Base-by-base conservation (phyloP, 352 stramenopile species). In the Pythium volutum region DNA sequence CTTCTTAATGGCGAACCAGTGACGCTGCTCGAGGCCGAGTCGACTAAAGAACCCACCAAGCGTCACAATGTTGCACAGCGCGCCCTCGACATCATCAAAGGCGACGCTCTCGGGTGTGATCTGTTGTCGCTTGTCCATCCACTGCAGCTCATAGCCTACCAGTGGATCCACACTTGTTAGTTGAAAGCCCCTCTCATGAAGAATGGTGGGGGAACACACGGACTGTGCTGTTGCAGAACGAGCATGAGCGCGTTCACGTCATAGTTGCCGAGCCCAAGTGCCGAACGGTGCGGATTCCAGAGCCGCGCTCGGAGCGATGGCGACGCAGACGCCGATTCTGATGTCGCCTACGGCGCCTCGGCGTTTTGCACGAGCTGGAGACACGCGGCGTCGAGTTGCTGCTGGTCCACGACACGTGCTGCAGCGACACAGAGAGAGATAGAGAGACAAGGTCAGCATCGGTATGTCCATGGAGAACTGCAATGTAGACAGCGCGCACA, bases 1-100 rank as follows among this genome's bases (percentile, higher is more conserved):
- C 62, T 90, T 84, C 12, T 76, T 73, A 52, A 94, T 79, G 20
- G 82, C 75, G 49, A 94, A 92, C 84, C 84, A 94, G 61, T 94
- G 84, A 57, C 84, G 73, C 61, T 80, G 69, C 62, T 84, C 76
- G 73, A 77, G 85, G 3, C 89, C 62, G 34, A 69, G 69, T 47
- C 79, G 74, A 22, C 79, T 67, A 16, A 61, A 66, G 33, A 88
- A 54, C 0, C 67, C 73, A 15, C 66, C 64, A 9, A 65, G 62
- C 54, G 75, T 73, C 22, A 87, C 69, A 31, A 92, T 68, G 58
- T 94, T 94, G 62, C 79, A 90, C 10, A 94, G 59, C 26, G 90
- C 65, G 26, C 77, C 82, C 20, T 84, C 75, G 14, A 74, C 50
- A 10, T 58, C 45, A 20, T 88, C 69, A 16, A 89, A 71, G 12